A percentile compares a stretch with the other conserved stretches of the same genome.
Evolutionary conservation across 768 basidiomycete genomes (phyloP).

Genomic region (Collybiopsis confluens): DNA sequence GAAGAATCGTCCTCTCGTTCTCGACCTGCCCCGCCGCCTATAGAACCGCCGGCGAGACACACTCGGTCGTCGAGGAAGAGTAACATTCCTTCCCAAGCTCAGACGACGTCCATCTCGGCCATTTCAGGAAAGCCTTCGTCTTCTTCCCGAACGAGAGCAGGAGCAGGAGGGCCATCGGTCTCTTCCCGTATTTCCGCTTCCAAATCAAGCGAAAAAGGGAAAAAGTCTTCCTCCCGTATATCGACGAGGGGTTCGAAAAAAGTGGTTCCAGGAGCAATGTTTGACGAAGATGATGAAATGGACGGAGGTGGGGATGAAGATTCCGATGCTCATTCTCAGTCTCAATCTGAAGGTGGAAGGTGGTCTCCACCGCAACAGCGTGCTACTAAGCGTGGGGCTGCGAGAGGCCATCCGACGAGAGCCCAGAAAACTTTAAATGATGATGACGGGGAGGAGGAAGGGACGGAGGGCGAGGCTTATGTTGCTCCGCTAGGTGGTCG

Average conservation of each 20-base stretch:
- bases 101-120: too few species aligned
- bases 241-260: background rate
- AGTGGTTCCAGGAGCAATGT: conserved; percentile 5
- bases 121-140: too few species aligned
- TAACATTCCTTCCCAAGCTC: too few species aligned
- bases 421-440: background rate
- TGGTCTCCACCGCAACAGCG: background rate
- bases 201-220: background rate
- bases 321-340: too few species aligned
- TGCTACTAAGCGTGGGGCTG: too few species aligned
- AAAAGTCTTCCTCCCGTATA: background rate
- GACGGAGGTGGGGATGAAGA: background rate
- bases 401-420: too few species aligned
- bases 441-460: background rate
- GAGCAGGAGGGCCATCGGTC: background rate
- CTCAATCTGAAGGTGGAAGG: too few species aligned
- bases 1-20: background rate
- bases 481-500: background rate
- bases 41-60: too few species aligned
- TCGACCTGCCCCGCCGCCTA: background rate
- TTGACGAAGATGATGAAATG: background rate
- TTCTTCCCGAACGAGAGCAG: background rate
- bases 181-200: background rate
- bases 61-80: too few species aligned
- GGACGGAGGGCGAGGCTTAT: background rate